Evolutionary conservation across 768 basidiomycete genomes (phyloP), one percentile per base, ranked within the genome.

Genomic region (Cubamyces sp.): DNA sequence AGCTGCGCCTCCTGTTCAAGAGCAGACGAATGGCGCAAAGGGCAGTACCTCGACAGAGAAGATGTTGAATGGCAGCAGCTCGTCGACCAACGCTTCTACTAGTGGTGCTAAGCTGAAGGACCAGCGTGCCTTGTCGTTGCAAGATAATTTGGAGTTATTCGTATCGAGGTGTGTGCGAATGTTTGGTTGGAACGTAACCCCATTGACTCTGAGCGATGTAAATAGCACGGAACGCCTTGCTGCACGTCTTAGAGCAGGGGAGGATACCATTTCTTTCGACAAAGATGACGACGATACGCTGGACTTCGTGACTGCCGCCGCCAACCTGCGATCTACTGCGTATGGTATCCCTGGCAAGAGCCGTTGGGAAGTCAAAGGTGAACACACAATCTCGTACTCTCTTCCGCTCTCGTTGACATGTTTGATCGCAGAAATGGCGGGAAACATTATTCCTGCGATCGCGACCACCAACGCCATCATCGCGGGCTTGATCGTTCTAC

Each of bases 401-500:
- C 5, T 23, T 49, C 49, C 5, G 39, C 43, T 40, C 15, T 19
- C 19, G 1, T 2, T 41, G 4, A n/a, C 48, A 14, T 4, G 7
- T 28, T 28, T 42, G 5, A 26, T 23, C 23, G 21, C 73, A 96
- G 96, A 98, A 76, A 98, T 98, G 93, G 97, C 97, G 0, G 97
- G 97, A 11, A 99, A 99, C 75, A 98, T 99, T 69, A 99, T 98
- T 65, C 97, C 97, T 6, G 97, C 97, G 1, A 98, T 99, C 69
- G 97, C 97, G 5, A 99, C 97, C 3, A 99, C 97, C 23, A 99
- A 99, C 73, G 97, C 97, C 11, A 92, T 99, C 74, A 87, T 98
- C 66, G 91, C 97, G 0, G 97, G 96, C 0, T 79, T 96, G 41
- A 94, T 98, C 71, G 95, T 98, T 23, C 82, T 98, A 47, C 96